Evolutionary conservation across 2,329 filamentous ascomycete species (phyloP).

Genomic region (Chrysoporthe deuterocubensis): DNA sequence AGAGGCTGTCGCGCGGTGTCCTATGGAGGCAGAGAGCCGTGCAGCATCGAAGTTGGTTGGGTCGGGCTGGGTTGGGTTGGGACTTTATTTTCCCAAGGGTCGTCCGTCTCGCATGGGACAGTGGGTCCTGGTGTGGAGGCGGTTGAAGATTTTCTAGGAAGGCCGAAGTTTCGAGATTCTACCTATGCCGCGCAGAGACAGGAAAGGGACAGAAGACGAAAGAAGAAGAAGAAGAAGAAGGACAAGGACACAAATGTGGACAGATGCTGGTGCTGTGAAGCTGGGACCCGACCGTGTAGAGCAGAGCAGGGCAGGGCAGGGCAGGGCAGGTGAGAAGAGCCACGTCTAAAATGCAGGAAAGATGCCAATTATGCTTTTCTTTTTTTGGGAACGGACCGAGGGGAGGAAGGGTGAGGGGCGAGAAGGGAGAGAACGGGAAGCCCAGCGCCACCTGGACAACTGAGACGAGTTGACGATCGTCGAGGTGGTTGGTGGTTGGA

Average conservation of each 20-base stretch:
- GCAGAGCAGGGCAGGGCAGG: neutral
- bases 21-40: neutral
- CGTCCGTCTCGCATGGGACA: conserved; percentile 1
- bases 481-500: conserved; percentile 2
- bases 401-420: neutral
- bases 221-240: neutral
- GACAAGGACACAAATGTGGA: neutral
- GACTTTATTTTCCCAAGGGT: neutral
- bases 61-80: neutral
- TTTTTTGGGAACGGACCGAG: neutral
- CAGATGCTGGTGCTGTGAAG: neutral
- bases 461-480: neutral
- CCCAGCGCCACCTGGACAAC: conserved; percentile 2
- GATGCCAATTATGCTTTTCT: conserved; percentile 1
- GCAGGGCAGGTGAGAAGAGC: neutral
- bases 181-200: neutral
- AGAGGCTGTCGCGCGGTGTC: conserved; percentile 13
- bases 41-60: conserved; percentile 1
- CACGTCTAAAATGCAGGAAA: conserved; percentile 3
- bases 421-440: neutral
- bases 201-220: neutral
- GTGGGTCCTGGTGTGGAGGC: conserved; percentile 5
- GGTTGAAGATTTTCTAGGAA: conserved; percentile 10
- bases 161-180: conserved; percentile 13
- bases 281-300: neutral